Percentiles rank a stretch among this genome's conserved stretches.
Evolutionary conservation across 371 early-diverging fungal species (phyloP).

Genomic region (Entomophthora muscae): DNA sequence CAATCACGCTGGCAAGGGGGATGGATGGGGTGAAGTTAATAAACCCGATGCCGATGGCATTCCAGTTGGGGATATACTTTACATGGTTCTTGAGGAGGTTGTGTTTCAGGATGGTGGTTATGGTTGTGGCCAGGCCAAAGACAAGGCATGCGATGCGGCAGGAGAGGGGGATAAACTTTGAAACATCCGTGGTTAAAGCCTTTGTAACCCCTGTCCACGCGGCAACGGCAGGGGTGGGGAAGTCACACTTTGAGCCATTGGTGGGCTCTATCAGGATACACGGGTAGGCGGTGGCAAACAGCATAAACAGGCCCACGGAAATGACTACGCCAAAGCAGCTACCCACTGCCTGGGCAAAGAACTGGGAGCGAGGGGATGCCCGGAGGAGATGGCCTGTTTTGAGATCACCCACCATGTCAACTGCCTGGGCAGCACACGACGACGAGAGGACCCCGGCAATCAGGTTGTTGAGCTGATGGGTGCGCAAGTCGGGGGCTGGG

Average conservation of each 20-base stretch:
- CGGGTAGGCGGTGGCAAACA: conserved; percentile 39
- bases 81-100: conserved; percentile 30
- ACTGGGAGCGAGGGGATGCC: conserved; percentile 44
- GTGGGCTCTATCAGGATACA: conserved; percentile 22
- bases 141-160: conserved; percentile 19
- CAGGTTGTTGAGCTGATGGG: conserved; percentile 29
- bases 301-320: conserved; percentile 34
- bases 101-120: conserved; percentile 27
- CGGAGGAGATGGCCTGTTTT: conserved; percentile 43
- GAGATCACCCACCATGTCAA: conserved; percentile 47
- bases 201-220: conserved; percentile 42
- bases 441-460: conserved; percentile 41
- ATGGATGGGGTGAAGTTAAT: conserved; percentile 35
- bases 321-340: conserved; percentile 36
- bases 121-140: conserved; percentile 25
- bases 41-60: conserved; percentile 49
- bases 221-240: conserved; percentile 31
- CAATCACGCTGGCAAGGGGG: conserved; percentile 38
- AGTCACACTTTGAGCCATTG: conserved; percentile 25
- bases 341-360: conserved; percentile 42
- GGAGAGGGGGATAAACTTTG: conserved; percentile 9
- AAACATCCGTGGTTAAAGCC: conserved; percentile 28
- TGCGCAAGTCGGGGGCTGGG: conserved; percentile 19
- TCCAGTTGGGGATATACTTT: conserved; percentile 33
- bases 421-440: conserved; percentile 37